These are phyloP conservation scores for Mycena galericulata DNA, from an alignment of 768 basidiomycete species.

Conservation along the genomic window DNA sequence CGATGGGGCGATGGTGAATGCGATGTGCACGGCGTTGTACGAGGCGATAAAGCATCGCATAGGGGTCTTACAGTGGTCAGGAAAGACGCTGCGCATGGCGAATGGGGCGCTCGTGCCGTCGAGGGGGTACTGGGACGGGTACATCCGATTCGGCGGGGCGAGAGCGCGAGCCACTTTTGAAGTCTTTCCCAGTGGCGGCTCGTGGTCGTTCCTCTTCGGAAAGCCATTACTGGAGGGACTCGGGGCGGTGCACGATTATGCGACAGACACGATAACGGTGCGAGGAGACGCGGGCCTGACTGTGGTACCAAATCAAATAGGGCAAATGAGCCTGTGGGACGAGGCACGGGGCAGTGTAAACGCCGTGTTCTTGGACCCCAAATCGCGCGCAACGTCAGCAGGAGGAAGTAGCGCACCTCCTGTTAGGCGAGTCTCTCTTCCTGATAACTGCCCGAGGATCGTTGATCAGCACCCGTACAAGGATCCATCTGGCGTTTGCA, in stretches of 20 bases:
- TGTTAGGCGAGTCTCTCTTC: slow-evolving; percentile 14
- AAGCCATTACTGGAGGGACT: slow-evolving; percentile 35
- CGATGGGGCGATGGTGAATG: slow-evolving; percentile 46
- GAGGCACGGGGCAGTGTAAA: slow-evolving; percentile 17
- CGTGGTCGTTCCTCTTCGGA: slow-evolving; percentile 33
- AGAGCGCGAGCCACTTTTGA: slow-evolving; percentile 26
- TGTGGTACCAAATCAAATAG: background rate
- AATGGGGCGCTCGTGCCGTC: slow-evolving; percentile 41
- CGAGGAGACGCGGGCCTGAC: background rate
- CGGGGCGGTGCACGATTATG: slow-evolving; percentile 30
- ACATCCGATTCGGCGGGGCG: slow-evolving; percentile 28
- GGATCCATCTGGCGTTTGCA: background rate
- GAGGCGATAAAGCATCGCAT: slow-evolving; percentile 24
- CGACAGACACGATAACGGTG: slow-evolving; percentile 15
- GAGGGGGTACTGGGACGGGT: slow-evolving; percentile 36
- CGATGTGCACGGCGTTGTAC: slow-evolving; percentile 36
- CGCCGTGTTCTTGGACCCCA: slow-evolving; percentile 19
- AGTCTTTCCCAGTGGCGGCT: slow-evolving; percentile 38
- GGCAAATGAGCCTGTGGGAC: slow-evolving; percentile 1
- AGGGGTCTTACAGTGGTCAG: slow-evolving; percentile 26
- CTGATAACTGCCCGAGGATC: background rate
- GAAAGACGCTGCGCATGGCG: slow-evolving; percentile 44
- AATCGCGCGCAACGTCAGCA: slow-evolving; percentile 12
- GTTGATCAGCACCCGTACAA: background rate
- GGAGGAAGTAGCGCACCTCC: slow-evolving; percentile 26